phyloP scores from a whole-genome alignment of 2,329 filamentous ascomycete genomes.

The Coniochaeta sp. region DNA sequence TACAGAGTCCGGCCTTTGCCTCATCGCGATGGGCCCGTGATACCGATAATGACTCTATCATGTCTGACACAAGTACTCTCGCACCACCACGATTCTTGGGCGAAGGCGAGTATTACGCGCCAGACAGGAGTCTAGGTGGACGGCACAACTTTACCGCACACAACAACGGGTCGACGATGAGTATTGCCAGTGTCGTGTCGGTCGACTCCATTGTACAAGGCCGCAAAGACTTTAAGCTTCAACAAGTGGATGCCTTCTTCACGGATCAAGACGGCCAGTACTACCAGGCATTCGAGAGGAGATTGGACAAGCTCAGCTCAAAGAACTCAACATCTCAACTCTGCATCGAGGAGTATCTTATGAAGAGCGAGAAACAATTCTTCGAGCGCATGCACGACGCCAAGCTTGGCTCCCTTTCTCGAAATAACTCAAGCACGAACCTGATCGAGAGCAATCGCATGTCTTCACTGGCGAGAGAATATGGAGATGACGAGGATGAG shows the following conservation, averaged over 20 bases:
- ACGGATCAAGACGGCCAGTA: constrained; percentile 56
- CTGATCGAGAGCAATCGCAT: neutral
- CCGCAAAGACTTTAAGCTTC: constrained; percentile 53
- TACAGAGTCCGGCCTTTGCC: constrained; percentile 4
- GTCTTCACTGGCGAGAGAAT: neutral
- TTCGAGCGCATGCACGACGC: constrained; percentile 49
- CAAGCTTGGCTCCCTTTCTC: constrained; percentile 14
- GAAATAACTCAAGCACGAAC: neutral
- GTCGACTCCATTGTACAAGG: constrained; percentile 28
- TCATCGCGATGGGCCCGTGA: neutral
- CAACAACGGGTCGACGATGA: constrained; percentile 7
- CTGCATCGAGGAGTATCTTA: constrained; percentile 57
- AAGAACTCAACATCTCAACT: constrained; percentile 48
- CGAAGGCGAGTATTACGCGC: constrained; percentile 1
- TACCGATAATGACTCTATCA: constrained; percentile 6
- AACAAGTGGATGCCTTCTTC: constrained; percentile 59
- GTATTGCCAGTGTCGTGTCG: constrained; percentile 32
- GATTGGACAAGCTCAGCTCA: constrained; percentile 41
- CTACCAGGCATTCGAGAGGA: constrained; percentile 47
- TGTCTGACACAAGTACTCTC: constrained; percentile 7
- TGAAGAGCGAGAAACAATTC: constrained; percentile 59
- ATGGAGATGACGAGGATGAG: constrained; percentile 19
- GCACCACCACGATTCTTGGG: constrained; percentile 6
- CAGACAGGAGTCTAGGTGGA: neutral
- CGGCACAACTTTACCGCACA: neutral